A percentile compares a stretch with the other conserved stretches of the same genome.
Conservation (phyloP, 148 eudicot genomes). For the Persicaria maculosa region DNA sequence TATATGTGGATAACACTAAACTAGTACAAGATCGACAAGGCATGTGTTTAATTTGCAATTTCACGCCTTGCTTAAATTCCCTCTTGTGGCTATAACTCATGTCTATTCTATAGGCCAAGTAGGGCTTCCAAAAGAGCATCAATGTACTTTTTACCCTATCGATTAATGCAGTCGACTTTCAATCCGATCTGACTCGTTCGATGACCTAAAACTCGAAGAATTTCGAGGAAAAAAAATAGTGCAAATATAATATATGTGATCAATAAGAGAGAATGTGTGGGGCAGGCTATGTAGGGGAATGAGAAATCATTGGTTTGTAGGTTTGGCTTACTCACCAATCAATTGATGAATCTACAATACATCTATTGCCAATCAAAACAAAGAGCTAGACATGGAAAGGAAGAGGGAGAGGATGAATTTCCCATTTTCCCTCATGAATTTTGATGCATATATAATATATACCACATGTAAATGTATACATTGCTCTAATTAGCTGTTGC, state of each 20-base stretch:
- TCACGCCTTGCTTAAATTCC: not conserved
- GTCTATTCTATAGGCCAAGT: not conserved
- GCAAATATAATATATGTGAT: not conserved
- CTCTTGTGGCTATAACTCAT: not conserved
- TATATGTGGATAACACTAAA: not conserved
- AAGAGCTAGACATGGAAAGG: not conserved
- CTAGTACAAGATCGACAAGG: not conserved
- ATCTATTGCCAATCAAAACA: not conserved
- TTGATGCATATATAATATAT: not conserved
- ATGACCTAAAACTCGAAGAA: too few species aligned
- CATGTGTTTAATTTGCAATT: not conserved
- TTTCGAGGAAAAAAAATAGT: not conserved
- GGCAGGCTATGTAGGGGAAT: not conserved
- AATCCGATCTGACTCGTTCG: too few species aligned
- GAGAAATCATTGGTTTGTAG: not conserved
- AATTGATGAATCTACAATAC: not conserved
- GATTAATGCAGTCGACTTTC: too few species aligned
- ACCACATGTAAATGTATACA: not conserved
- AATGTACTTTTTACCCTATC: too few species aligned
- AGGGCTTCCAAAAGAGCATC: too few species aligned
- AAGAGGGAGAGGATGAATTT: not conserved
- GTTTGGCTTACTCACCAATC: constrained; percentile 8
- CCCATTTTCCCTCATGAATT: not conserved
- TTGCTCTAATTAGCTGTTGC: constrained; percentile 13
- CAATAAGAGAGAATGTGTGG: not conserved